Evolutionary conservation across 2,329 filamentous ascomycete genomes (phyloP).

Genomic region (Gaeumannomyces tritici): DNA sequence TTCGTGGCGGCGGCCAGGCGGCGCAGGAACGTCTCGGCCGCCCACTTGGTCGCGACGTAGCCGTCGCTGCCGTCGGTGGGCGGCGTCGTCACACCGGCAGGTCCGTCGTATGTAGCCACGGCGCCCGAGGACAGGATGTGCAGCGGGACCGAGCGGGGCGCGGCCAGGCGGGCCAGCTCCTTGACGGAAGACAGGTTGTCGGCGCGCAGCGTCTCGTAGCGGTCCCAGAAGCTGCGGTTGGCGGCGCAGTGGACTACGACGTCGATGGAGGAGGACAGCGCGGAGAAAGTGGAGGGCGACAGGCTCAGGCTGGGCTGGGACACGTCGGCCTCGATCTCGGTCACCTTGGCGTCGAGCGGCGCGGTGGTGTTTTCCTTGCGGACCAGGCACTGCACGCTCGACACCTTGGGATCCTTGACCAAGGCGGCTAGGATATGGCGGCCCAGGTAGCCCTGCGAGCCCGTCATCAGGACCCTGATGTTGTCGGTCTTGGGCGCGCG

Average conservation of each 20-base stretch:
- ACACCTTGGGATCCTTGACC: not conserved
- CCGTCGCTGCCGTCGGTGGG: slow-evolving; percentile 11
- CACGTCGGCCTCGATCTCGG: slow-evolving; percentile 4
- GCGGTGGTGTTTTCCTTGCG: not conserved
- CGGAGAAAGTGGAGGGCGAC: not conserved
- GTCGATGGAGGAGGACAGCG: slow-evolving; percentile 7
- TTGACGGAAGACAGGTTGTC: slow-evolving; percentile 25
- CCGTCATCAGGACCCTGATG: slow-evolving; percentile 23
- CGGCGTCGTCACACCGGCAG: not conserved
- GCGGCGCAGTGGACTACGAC: slow-evolving; percentile 39
- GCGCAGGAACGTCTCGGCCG: slow-evolving; percentile 17
- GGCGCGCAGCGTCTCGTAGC: slow-evolving; percentile 22
- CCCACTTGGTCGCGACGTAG: slow-evolving; percentile 23
- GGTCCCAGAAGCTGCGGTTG: slow-evolving; percentile 24
- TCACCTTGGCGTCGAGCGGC: slow-evolving; percentile 8
- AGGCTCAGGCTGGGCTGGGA: slow-evolving; percentile 14
- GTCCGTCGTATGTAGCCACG: not conserved
- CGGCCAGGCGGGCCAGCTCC: slow-evolving; percentile 20
- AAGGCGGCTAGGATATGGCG: slow-evolving; percentile 26
- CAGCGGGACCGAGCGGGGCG: slow-evolving; percentile 10
- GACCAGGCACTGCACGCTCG: not conserved
- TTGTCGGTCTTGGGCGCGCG: not conserved
- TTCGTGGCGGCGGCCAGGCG: not conserved
- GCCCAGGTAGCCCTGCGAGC: slow-evolving; percentile 30
- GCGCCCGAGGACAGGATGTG: slow-evolving; percentile 18